phyloP scores from a whole-genome alignment of 139 green algal species.

The Chlorella sorokiniana region DNA sequence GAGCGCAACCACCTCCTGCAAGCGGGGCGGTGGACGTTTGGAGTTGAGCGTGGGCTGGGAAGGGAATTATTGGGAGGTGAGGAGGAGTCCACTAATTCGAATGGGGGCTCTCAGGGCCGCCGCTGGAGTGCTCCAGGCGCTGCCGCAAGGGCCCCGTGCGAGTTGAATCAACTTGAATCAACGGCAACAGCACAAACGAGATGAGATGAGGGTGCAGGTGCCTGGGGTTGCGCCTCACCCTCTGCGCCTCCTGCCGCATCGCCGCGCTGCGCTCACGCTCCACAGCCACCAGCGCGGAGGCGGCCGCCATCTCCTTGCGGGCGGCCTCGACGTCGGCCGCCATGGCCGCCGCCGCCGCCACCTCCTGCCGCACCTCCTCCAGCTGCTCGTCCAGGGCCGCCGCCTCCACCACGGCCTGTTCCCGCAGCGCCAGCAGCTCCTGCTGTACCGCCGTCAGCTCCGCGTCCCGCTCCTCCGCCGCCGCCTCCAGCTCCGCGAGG shows the following conservation, averaged over 20 bases:
- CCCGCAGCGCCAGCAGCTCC: background rate
- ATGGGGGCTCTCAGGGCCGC: too few species aligned
- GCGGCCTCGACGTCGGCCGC: constrained; percentile 1
- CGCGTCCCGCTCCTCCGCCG: background rate
- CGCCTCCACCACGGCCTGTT: background rate
- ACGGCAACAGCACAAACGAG: too few species aligned
- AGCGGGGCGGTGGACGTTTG: too few species aligned
- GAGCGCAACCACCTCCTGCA: background rate
- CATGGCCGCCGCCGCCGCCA: background rate
- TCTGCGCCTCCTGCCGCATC: background rate
- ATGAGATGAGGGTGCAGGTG: too few species aligned
- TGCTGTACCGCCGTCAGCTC: background rate
- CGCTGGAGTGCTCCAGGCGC: too few species aligned
- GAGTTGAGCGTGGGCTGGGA: too few species aligned
- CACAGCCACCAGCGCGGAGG: background rate
- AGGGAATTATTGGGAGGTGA: too few species aligned
- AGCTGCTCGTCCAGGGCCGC: background rate
- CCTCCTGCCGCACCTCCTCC: background rate
- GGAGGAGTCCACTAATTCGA: too few species aligned
- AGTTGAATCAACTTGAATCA: too few species aligned
- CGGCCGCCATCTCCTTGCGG: background rate
- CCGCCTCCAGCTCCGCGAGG: background rate
- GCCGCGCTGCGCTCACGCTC: background rate
- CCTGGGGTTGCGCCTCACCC: background rate
- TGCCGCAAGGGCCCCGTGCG: too few species aligned